Conservation (phyloP, 805 yeast genomes). For the Teunomyces aglyptinius region DNA sequence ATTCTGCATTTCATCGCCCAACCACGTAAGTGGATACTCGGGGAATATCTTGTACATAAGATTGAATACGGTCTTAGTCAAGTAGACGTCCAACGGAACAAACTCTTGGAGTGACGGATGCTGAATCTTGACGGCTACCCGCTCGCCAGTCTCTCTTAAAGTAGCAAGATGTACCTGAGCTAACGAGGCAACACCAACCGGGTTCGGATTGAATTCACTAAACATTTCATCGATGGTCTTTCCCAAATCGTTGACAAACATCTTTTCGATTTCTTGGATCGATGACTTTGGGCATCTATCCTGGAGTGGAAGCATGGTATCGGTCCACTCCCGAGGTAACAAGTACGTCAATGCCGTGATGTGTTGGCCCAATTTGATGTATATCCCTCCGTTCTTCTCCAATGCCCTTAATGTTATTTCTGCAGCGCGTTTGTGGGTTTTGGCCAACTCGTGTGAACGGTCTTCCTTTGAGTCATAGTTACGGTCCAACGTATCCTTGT, state of each 20-base stretch:
- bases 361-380: constrained; percentile 94
- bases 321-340: constrained; percentile 92
- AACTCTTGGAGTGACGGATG: constrained; percentile 85
- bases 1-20: constrained; percentile 86
- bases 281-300: constrained; percentile 86
- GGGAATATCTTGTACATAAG: constrained; percentile 81
- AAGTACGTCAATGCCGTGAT: constrained; percentile 88
- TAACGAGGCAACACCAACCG: constrained; percentile 93
- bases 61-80: constrained; percentile 74
- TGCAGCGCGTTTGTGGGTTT: constrained; percentile 78
- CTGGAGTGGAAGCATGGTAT: constrained; percentile 88
- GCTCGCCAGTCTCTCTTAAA: constrained; percentile 54
- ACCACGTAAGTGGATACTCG: constrained; percentile 90
- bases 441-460: constrained; percentile 50
- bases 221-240: constrained; percentile 59
- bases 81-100: constrained; percentile 83
- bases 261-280: constrained; percentile 58
- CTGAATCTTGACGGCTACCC: constrained; percentile 92
- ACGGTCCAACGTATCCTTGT: constrained; percentile 53
- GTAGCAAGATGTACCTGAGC: constrained; percentile 92
- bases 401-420: constrained; percentile 73
- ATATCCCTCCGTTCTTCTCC: constrained; percentile 86
- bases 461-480: constrained; percentile 43
- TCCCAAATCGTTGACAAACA: constrained; percentile 73
- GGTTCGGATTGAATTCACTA: constrained; percentile 60